Conservation (phyloP, 2,329 filamentous ascomycete species). For the Calonectria multiphialidica region DNA sequence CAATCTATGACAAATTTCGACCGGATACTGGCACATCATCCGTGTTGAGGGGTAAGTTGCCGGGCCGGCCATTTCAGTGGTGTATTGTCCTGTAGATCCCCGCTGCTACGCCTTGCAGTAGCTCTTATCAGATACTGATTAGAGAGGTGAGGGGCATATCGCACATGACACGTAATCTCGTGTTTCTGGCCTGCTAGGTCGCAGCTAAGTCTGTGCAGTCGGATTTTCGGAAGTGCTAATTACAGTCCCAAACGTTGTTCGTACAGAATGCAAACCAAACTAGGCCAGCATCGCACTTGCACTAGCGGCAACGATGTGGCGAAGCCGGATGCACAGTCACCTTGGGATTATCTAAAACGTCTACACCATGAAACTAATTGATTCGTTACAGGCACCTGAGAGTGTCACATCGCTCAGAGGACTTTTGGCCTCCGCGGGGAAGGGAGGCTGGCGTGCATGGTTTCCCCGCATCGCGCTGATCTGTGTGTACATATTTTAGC, state of each 20-base stretch:
- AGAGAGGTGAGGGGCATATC: neutral
- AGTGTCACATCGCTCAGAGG: neutral
- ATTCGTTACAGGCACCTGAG: neutral
- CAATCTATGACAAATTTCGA: neutral
- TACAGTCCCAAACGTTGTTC: neutral
- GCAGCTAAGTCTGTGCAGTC: neutral
- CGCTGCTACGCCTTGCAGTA: neutral
- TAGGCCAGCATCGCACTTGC: neutral
- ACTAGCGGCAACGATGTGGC: neutral
- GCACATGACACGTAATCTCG: neutral
- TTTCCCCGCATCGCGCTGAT: neutral
- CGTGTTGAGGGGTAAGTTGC: slow-evolving; percentile 9
- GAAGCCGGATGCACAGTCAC: neutral
- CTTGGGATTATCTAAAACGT: neutral
- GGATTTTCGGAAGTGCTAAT: neutral
- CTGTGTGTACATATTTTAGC: neutral
- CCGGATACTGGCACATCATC: neutral
- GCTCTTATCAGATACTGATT: slow-evolving; percentile 6
- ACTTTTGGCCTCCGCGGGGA: neutral
- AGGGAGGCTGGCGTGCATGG: neutral
- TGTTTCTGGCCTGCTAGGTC: neutral
- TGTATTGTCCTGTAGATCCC: neutral
- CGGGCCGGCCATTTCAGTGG: slow-evolving; percentile 6
- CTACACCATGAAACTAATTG: neutral
- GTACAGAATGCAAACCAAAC: too few species aligned